Percentiles rank a stretch among this genome's conserved stretches.
phyloP scores from a whole-genome alignment of 768 basidiomycete genomes.

The Suillus plorans region DNA sequence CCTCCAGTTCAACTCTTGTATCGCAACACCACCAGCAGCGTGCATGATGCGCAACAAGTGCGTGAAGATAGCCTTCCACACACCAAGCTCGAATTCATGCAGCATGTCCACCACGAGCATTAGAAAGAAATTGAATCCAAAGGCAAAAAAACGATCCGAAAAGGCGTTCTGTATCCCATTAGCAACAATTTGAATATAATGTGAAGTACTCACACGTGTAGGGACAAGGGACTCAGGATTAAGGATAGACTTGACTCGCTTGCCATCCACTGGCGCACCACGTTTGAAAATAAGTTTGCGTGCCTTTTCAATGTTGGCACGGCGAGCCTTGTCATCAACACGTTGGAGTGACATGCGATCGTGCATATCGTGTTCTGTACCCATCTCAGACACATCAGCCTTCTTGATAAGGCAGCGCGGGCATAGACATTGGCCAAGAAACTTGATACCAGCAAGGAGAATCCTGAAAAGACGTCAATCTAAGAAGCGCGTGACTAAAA shows the following conservation, averaged over 20 bases:
- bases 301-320: background rate
- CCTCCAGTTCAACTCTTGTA: constrained; percentile 15
- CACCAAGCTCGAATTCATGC: constrained; percentile 40
- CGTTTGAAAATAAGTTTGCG: background rate
- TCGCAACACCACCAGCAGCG: background rate
- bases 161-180: constrained; percentile 32
- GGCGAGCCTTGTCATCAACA: background rate
- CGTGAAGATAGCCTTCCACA: constrained; percentile 34
- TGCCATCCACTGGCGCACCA: constrained; percentile 4
- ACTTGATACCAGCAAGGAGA: constrained; percentile 20
- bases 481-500: too few species aligned
- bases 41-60: constrained; percentile 20
- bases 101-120: constrained; percentile 35
- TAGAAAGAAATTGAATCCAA: constrained; percentile 21
- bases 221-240: background rate
- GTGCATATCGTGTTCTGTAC: constrained; percentile 7
- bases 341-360: background rate
- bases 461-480: constrained; percentile 7
- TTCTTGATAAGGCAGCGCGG: constrained; percentile 16
- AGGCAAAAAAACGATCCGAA: constrained; percentile 16
- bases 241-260: background rate
- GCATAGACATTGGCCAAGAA: constrained; percentile 21
- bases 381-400: constrained; percentile 8
- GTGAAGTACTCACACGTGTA: background rate
- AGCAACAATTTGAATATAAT: background rate